Conservation (phyloP, 2,329 filamentous ascomycete species). For the Graphilbum fragrans region DNA sequence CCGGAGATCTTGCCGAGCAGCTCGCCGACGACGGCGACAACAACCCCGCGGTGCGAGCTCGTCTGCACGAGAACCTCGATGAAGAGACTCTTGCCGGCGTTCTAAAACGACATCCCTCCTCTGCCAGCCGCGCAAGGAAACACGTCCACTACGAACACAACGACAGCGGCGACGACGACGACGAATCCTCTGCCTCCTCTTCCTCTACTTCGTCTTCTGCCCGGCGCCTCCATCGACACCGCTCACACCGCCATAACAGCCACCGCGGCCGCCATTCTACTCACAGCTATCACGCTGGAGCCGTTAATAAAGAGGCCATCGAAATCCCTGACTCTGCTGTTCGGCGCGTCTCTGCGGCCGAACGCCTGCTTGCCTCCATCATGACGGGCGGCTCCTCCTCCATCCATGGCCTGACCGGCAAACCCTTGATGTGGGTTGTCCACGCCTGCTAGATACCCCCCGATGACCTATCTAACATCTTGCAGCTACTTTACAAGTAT, state of each 20-base stretch:
- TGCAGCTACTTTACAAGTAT: slow-evolving; percentile 87
- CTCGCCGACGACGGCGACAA: slow-evolving; percentile 63
- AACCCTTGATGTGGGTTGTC: slow-evolving; percentile 64
- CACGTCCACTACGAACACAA: slow-evolving; percentile 57
- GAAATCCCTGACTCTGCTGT: slow-evolving; percentile 59
- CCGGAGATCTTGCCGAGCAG: slow-evolving; percentile 89
- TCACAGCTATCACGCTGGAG: slow-evolving; percentile 22
- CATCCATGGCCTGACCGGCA: slow-evolving; percentile 88
- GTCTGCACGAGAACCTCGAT: slow-evolving; percentile 54
- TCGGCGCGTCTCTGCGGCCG: slow-evolving; percentile 49
- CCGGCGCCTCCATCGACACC: slow-evolving; percentile 13
- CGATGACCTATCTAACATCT: neutral
- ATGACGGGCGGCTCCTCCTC: slow-evolving; percentile 72
- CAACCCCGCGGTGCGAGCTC: slow-evolving; percentile 52
- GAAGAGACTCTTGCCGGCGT: slow-evolving; percentile 43
- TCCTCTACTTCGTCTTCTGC: slow-evolving; percentile 5
- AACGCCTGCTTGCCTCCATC: slow-evolving; percentile 65
- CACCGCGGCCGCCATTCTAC: slow-evolving; percentile 7
- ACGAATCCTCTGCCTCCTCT: slow-evolving; percentile 10
- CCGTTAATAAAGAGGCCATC: slow-evolving; percentile 64
- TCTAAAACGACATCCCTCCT: slow-evolving; percentile 26
- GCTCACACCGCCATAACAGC: slow-evolving; percentile 4
- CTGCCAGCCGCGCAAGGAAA: slow-evolving; percentile 30
- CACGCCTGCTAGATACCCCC: too few relatives aligned
- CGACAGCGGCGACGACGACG: too few relatives aligned